Conservation (phyloP, 169 alveolate genomes). For the Plasmodium inui region DNA sequence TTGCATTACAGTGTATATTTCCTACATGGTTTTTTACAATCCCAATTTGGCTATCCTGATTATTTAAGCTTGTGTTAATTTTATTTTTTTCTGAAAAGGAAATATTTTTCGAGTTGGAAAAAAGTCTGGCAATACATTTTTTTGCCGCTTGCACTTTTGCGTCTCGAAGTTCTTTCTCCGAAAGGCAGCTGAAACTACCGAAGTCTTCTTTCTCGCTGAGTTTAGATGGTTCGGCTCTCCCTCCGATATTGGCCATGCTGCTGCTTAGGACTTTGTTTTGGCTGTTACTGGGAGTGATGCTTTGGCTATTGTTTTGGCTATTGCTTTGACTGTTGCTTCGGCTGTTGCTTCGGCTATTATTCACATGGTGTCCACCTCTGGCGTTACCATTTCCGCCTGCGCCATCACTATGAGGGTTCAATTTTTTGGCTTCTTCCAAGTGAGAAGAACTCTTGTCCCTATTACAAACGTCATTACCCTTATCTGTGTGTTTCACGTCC, state of each 20-base stretch:
- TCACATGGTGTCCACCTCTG: not conserved
- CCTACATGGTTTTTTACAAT: not conserved
- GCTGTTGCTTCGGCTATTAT: not conserved
- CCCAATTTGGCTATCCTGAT: not conserved
- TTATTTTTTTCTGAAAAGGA: constrained; percentile 24
- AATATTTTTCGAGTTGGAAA: constrained; percentile 80
- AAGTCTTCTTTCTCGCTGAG: constrained; percentile 16
- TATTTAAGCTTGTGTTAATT: constrained; percentile 14
- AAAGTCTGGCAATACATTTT: constrained; percentile 81
- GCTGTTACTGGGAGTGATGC: not conserved
- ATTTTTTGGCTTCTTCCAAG: not conserved
- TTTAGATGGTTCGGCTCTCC: not conserved
- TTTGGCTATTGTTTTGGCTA: not conserved
- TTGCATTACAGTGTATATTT: not conserved
- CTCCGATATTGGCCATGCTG: not conserved
- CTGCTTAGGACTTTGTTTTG: not conserved
- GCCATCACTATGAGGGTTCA: not conserved
- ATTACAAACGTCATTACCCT: not conserved
- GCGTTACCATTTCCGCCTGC: not conserved
- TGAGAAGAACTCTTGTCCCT: not conserved
- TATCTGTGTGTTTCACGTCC: not conserved
- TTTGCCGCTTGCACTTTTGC: constrained; percentile 87
- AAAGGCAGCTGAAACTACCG: constrained; percentile 1
- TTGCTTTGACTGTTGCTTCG: not conserved
- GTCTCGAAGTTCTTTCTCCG: constrained; percentile 73